Evolutionary conservation across 2,329 filamentous ascomycete species (phyloP), one percentile per base, ranked within the genome.

Genomic region (Ophiocordyceps camponoti-saundersi): DNA sequence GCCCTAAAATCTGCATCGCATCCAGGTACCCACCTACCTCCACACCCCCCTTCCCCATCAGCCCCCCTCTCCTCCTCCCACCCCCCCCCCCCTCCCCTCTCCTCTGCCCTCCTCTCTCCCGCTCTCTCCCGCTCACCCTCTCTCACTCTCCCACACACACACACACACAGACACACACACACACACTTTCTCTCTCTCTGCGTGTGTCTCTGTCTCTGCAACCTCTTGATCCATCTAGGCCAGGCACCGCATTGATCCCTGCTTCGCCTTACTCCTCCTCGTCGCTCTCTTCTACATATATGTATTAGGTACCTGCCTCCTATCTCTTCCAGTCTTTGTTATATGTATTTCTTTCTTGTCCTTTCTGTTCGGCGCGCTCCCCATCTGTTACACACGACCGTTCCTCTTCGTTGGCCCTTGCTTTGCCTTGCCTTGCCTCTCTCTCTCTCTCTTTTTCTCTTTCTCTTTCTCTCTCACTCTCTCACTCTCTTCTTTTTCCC

Each of bases 171-270:
- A 26, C 23, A 26, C 23, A 26, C 4, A 26, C 12, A n/a, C 32
- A 36, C 12, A n/a, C 16, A 36, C 32, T n/a, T n/a, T n/a, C n/a
- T n/a, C n/a, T n/a, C n/a, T n/a, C n/a, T n/a, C n/a, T n/a, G n/a
- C n/a, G n/a, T n/a, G n/a, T n/a, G n/a, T n/a, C n/a, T n/a, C n/a
- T n/a, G n/a, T 13, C 42, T 46, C 26, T 46, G 36, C 36, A 46
- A 42, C 45, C 22, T 45, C 44, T 40, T 36, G 36, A 43, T 39
- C 30, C 11, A 44, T 45, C 36, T 26, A 26, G 23, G 23, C 29
- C 41, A 46, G 47, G 47, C 47, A 45, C 45, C 29, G 45, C 36
- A 44, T 49, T 39, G 34, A 47, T 47, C 46, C 46, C 46, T 44
- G 42, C 42, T 29, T 47, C 46, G 42, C 39, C 45, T 46, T 44